Evolutionary conservation across 2,329 filamentous ascomycete species (phyloP), one percentile per base, ranked within the genome.

Genomic region (Herpomyces periplanetae): DNA sequence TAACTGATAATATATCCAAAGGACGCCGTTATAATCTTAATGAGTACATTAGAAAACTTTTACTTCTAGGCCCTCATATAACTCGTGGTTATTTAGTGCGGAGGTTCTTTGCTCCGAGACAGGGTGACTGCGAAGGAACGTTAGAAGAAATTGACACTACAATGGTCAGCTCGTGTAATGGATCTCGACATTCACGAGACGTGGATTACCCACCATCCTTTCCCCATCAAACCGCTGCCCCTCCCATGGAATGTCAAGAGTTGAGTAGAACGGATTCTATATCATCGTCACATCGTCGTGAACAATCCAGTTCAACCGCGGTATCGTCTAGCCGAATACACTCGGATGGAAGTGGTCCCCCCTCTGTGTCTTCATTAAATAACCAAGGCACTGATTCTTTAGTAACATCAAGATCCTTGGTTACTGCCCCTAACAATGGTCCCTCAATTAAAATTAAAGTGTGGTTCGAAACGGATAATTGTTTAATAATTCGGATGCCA

Each of bases 381-480:
- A n/a, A n/a, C n/a, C n/a, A n/a, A n/a, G n/a, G n/a, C n/a, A n/a
- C n/a, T n/a, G n/a, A n/a, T n/a, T n/a, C n/a, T n/a, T n/a, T n/a
- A n/a, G n/a, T n/a, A n/a, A n/a, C n/a, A n/a, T n/a, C 18, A 28
- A 24, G n/a, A 31, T 26, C 18, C 27, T 27, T 20, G 26, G 26
- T 14, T 28, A 17, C 20, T 24, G 13, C 40, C 45, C 21, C 34
- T 37, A 13, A 33, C 41, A 4, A 41, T 48, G 4, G 50, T 55
- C n/a, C n/a, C n/a, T n/a, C n/a, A 3, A 61, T 88, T 44, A 91
- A 88, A 39, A 65, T 91, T 35, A 91, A 91, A 42, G 62, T 88
- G 20, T 80, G 66, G 42, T 88, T 69, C 42, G 65, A 75, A 23
- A 35, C 42, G 27, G 63, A 73, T 24, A 75, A 88, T 28, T 55